A percentile compares a stretch with the other conserved stretches of the same genome.
phyloP scores from a whole-genome alignment of 2,329 filamentous ascomycete species.

The Hypoxylon sp. region DNA sequence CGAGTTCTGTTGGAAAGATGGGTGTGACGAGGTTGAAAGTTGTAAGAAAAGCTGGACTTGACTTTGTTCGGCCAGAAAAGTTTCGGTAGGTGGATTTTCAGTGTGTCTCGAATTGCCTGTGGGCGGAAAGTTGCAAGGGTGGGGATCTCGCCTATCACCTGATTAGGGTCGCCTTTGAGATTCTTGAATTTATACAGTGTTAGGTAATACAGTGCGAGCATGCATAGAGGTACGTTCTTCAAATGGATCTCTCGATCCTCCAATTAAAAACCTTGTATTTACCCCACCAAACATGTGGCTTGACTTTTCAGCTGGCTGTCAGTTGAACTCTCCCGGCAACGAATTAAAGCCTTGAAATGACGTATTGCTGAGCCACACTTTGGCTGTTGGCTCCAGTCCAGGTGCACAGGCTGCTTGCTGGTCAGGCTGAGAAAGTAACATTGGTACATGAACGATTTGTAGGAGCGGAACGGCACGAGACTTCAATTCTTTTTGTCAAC shows the following conservation, averaged over 20 bases:
- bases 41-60: slow-evolving; percentile 42
- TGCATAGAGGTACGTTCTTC: too few species aligned
- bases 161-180: slow-evolving; percentile 41
- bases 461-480: slow-evolving; percentile 40
- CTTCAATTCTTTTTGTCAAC: slow-evolving; percentile 36
- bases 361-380: slow-evolving; percentile 37
- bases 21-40: slow-evolving; percentile 46
- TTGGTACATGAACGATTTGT: slow-evolving; percentile 27
- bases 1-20: slow-evolving; percentile 71
- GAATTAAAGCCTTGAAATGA: slow-evolving; percentile 34
- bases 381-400: slow-evolving; percentile 3
- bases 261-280: slow-evolving; percentile 10
- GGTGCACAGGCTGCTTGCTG: too few species aligned
- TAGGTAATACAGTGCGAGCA: too few species aligned
- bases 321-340: slow-evolving; percentile 7
- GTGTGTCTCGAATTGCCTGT: slow-evolving; percentile 38
- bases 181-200: too few species aligned
- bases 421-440: too few species aligned
- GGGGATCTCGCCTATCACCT: slow-evolving; percentile 41
- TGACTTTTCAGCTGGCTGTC: slow-evolving; percentile 1
- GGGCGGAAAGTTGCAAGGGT: slow-evolving; percentile 20
- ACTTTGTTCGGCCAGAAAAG: slow-evolving; percentile 42
- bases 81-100: slow-evolving; percentile 37
- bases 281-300: slow-evolving; percentile 24
- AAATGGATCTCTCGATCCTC: slow-evolving; percentile 1